These are phyloP conservation scores for Macadamia integrifolia DNA, from an alignment of 164 flowering plant species.

Conservation along the genomic window DNA sequence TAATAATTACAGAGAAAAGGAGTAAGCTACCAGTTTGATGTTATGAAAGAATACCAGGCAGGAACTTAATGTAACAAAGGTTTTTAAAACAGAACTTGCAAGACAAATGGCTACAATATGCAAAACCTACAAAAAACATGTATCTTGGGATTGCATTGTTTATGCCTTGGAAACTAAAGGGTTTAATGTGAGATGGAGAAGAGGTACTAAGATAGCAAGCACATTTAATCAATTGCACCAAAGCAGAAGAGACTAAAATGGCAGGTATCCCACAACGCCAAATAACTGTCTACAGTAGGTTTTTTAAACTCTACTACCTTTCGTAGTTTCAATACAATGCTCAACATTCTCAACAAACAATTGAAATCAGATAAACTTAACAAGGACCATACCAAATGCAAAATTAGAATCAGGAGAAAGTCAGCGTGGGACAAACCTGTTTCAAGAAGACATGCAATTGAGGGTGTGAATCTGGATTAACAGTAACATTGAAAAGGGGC, in stretches of 20 bases:
- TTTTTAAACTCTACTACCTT: background rate
- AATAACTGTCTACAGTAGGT: background rate
- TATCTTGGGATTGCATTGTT: too few relatives aligned
- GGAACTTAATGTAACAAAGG: background rate
- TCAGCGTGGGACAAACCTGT: conserved; percentile 44
- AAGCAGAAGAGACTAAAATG: background rate
- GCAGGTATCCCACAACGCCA: background rate
- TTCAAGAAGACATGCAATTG: conserved; percentile 91
- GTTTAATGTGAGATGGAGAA: too few relatives aligned
- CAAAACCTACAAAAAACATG: background rate
- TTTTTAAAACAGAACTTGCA: background rate
- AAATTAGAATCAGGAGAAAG: background rate
- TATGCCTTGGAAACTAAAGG: too few relatives aligned
- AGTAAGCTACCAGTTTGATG: background rate
- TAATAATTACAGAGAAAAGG: background rate
- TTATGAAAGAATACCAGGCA: background rate
- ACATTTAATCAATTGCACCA: background rate
- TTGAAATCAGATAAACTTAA: background rate
- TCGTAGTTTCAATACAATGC: background rate
- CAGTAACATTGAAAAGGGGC: conserved; percentile 94
- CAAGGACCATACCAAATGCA: background rate
- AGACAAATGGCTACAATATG: background rate
- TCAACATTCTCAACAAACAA: background rate
- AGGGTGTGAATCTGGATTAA: conserved; percentile 95
- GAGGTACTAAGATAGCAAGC: background rate